Conservation (phyloP, 2,329 filamentous ascomycete genomes). For the Microsporum ferrugineum region DNA sequence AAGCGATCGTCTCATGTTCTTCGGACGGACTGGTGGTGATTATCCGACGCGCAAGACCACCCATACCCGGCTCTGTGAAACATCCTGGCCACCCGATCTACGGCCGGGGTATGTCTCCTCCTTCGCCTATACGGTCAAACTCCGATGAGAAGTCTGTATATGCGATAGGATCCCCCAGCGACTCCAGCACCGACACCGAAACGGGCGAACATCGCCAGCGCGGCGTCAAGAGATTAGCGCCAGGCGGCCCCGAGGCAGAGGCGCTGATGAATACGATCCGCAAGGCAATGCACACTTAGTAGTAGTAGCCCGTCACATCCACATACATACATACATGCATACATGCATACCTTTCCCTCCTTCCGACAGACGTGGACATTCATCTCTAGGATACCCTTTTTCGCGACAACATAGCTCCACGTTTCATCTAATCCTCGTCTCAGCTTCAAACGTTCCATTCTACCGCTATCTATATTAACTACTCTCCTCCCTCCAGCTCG, state of each 20-base stretch:
- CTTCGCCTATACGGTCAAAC: slow-evolving; percentile 56
- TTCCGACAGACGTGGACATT: background rate
- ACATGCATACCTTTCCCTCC: background rate
- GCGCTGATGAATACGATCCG: slow-evolving; percentile 68
- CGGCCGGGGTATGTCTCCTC: slow-evolving; percentile 57
- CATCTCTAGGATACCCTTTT: background rate
- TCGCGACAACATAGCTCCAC: background rate
- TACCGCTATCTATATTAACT: background rate
- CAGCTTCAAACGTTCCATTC: background rate
- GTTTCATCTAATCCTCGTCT: background rate
- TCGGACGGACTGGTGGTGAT: slow-evolving; percentile 80
- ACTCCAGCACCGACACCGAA: slow-evolving; percentile 18
- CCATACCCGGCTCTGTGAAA: slow-evolving; percentile 44
- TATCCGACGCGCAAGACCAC: slow-evolving; percentile 59
- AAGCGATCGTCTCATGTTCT: slow-evolving; percentile 83
- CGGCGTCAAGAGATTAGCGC: background rate
- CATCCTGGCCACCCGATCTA: slow-evolving; percentile 33
- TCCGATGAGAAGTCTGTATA: background rate
- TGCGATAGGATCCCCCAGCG: background rate
- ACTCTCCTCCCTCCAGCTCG: background rate
- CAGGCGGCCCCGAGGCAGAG: slow-evolving; percentile 41
- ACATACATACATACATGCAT: background rate
- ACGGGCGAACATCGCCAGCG: background rate
- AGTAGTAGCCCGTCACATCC: background rate
- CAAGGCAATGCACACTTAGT: slow-evolving; percentile 37